Percentiles rank a stretch among this genome's conserved stretches.
phyloP scores from a whole-genome alignment of 2,329 filamentous ascomycete genomes.

The Trichoderma guizhouense region DNA sequence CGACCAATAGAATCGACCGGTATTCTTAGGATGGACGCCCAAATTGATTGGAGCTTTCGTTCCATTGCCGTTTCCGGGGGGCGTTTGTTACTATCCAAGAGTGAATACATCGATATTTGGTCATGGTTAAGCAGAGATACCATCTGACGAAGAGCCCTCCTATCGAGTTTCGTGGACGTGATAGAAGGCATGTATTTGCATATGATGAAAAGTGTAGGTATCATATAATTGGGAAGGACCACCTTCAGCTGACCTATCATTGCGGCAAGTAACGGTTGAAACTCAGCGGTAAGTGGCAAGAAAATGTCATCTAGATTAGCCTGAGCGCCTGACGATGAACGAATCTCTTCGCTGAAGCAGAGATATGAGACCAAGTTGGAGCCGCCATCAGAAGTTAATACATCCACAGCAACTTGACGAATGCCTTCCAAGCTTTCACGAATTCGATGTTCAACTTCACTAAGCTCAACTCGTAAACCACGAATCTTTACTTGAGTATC shows the following conservation, averaged over 20 bases:
- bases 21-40: background rate
- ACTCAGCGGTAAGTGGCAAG: background rate
- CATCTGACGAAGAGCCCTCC: background rate
- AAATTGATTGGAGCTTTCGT: background rate
- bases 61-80: constrained; percentile 7
- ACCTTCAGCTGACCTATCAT: background rate
- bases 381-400: background rate
- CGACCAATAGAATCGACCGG: background rate
- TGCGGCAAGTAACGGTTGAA: background rate
- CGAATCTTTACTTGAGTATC: constrained; percentile 16
- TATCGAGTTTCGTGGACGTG: constrained; percentile 8
- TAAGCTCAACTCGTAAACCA: constrained; percentile 4
- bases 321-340: background rate
- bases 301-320: background rate
- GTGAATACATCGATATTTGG: background rate
- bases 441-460: constrained; percentile 6
- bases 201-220: constrained; percentile 1
- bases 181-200: constrained; percentile 12
- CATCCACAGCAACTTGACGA: background rate
- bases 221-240: background rate
- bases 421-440: background rate
- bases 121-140: background rate
- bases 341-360: background rate
- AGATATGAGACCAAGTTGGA: background rate
- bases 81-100: background rate